Evolutionary conservation across 441 rosid species (phyloP).

Genomic region (Rhodomyrtus psidioides): DNA sequence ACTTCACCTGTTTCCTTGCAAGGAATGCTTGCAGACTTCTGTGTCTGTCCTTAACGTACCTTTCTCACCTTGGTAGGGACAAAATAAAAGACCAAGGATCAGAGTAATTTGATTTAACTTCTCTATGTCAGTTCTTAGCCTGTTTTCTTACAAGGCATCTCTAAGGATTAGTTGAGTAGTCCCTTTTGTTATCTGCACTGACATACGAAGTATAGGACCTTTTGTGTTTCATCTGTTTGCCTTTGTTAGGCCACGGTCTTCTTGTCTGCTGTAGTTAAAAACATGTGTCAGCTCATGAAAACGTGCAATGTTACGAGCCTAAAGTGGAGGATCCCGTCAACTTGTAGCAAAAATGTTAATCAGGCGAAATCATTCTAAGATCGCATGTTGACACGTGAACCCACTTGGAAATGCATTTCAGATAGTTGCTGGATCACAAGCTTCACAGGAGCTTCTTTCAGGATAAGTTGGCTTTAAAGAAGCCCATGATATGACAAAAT

Average conservation of each 20-base stretch:
- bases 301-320: neutral
- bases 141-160: neutral
- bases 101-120: neutral
- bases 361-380: neutral
- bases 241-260: neutral
- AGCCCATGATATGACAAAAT: neutral
- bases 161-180: neutral
- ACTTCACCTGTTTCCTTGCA: neutral
- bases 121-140: neutral
- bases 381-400: neutral
- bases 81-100: neutral
- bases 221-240: neutral
- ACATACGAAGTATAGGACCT: neutral
- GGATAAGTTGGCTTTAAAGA: neutral
- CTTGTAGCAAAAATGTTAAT: neutral
- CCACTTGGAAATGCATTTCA: neutral
- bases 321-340: neutral
- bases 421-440: neutral
- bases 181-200: neutral
- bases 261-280: neutral
- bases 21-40: neutral
- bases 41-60: neutral
- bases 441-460: neutral
- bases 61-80: neutral
- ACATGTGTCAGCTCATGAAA: neutral